These are phyloP conservation scores for Aquilaria agallochum DNA, from an alignment of 441 rosid genomes.

Conservation along the genomic window DNA sequence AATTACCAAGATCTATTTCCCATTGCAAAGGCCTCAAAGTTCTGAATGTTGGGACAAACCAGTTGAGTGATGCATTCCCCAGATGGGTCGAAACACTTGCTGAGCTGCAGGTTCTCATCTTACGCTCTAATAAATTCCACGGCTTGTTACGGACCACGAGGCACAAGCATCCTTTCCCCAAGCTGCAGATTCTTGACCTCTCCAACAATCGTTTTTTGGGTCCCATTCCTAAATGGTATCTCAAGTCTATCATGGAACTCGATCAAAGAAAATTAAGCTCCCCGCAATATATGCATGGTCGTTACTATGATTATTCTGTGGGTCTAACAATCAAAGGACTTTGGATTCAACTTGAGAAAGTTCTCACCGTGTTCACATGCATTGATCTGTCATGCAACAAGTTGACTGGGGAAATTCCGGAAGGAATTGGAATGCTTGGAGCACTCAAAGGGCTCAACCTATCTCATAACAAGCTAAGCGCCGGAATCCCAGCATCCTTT, in stretches of 20 bases:
- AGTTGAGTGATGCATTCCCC: slow-evolving; percentile 16
- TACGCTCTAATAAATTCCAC: slow-evolving; percentile 10
- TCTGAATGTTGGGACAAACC: slow-evolving; percentile 17
- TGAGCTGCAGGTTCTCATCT: slow-evolving; percentile 4
- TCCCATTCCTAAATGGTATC: slow-evolving; percentile 5
- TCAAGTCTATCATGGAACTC: slow-evolving; percentile 8
- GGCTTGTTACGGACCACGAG: neutral
- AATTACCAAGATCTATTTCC: slow-evolving; percentile 14
- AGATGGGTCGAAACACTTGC: neutral
- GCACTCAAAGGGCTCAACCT: slow-evolving; percentile 23
- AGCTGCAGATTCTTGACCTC: slow-evolving; percentile 9
- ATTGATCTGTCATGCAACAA: slow-evolving; percentile 19
- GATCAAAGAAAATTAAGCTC: neutral
- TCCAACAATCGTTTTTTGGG: slow-evolving; percentile 12
- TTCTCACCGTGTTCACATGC: slow-evolving; percentile 11
- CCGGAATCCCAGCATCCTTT: slow-evolving; percentile 20
- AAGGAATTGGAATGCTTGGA: slow-evolving; percentile 14
- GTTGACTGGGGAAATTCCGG: slow-evolving; percentile 20
- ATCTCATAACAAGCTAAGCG: slow-evolving; percentile 21
- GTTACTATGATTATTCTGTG: slow-evolving; percentile 1
- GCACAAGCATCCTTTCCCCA: neutral
- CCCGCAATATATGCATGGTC: neutral
- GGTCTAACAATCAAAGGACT: slow-evolving; percentile 13
- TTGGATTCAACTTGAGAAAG: neutral
- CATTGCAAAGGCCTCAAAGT: slow-evolving; percentile 14